These are phyloP conservation scores for Claviceps arundinis DNA, from an alignment of 2,329 filamentous ascomycete species.

Conservation along the genomic window DNA sequence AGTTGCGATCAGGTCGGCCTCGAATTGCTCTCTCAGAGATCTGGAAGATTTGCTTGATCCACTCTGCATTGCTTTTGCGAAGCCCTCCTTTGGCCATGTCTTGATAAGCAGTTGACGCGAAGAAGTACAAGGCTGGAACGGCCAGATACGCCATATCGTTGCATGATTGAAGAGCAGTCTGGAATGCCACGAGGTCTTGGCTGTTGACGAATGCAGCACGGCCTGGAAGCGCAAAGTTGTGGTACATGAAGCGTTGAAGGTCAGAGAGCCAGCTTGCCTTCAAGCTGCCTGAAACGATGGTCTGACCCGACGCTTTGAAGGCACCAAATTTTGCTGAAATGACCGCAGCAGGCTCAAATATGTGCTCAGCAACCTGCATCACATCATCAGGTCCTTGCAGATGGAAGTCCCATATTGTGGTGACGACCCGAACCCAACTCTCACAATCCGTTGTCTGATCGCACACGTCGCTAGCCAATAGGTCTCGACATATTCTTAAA, in stretches of 20 bases:
- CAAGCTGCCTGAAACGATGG: slow-evolving; percentile 9
- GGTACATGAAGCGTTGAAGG: slow-evolving; percentile 34
- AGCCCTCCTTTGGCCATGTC: slow-evolving; percentile 13
- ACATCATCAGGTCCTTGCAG: slow-evolving; percentile 35
- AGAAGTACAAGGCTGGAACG: slow-evolving; percentile 31
- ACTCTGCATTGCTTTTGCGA: slow-evolving; percentile 23
- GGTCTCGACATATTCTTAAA: slow-evolving; percentile 29
- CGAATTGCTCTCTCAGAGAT: slow-evolving; percentile 17
- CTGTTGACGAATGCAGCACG: slow-evolving; percentile 32
- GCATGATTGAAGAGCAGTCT: slow-evolving; percentile 26
- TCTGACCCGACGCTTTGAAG: slow-evolving; percentile 10
- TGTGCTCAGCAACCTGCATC: slow-evolving; percentile 32
- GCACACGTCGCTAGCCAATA: slow-evolving; percentile 18
- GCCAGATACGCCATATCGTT: slow-evolving; percentile 21
- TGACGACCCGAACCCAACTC: slow-evolving; percentile 34
- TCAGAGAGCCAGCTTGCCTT: slow-evolving; percentile 29
- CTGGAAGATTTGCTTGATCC: slow-evolving; percentile 24
- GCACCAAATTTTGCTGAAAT: slow-evolving; percentile 29
- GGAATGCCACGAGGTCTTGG: slow-evolving; percentile 27
- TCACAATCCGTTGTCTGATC: slow-evolving; percentile 25
- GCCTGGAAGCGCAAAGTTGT: slow-evolving; percentile 38
- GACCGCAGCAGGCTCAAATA: slow-evolving; percentile 25
- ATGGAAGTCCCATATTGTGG: slow-evolving; percentile 39
- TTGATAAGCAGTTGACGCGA: slow-evolving; percentile 21
- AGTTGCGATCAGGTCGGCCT: slow-evolving; percentile 12